Conservation (phyloP, 139 green algal species). For the Microglena sp. region DNA sequence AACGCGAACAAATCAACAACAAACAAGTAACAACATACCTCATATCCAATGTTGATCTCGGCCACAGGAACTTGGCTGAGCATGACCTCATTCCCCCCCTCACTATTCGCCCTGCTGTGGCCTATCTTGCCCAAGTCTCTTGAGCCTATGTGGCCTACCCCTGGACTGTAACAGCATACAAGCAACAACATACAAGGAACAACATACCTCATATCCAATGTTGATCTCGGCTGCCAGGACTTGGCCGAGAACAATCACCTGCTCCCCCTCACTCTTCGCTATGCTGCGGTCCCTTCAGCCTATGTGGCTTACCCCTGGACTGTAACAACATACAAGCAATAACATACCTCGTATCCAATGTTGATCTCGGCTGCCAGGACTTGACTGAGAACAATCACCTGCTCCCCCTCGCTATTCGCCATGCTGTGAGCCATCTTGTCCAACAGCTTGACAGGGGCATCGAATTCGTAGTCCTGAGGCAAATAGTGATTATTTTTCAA, state of each 20-base stretch:
- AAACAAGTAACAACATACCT: constrained; percentile 14
- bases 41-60: constrained; percentile 10
- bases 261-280: constrained; percentile 15
- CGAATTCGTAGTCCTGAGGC: constrained; percentile 37
- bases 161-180: no score
- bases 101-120: constrained; percentile 21
- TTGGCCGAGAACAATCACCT: constrained; percentile 46
- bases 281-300: constrained; percentile 3
- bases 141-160: no score
- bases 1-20: no score
- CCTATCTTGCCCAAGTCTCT: constrained; percentile 39
- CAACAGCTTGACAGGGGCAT: constrained; percentile 35
- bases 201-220: constrained; percentile 75
- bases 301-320: no score
- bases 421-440: constrained; percentile 39
- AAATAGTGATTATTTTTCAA: not conserved
- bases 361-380: not conserved
- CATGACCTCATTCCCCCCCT: constrained; percentile 21
- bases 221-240: constrained; percentile 69
- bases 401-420: constrained; percentile 19
- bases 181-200: no score
- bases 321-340: no score
- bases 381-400: constrained; percentile 12
- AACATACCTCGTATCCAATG: constrained; percentile 15
- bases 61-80: not conserved